Base-by-base conservation (phyloP, 2,329 filamentous ascomycete genomes). In the Pestalotiopsis sp. region DNA sequence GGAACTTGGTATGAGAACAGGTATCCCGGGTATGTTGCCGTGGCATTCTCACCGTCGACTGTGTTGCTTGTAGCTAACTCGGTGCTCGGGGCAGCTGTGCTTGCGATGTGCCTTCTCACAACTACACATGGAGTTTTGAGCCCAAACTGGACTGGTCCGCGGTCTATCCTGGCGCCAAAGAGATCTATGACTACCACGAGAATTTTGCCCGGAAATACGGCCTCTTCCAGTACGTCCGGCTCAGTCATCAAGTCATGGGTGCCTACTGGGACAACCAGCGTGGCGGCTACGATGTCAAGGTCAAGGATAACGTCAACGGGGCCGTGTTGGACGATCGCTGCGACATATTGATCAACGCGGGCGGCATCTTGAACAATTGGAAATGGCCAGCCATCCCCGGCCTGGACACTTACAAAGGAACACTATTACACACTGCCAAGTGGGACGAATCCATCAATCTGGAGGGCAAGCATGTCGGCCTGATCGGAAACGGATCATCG, bases 1-100 rank as follows among this genome's bases (percentile, higher is more conserved):
- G 85, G 85, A 4, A 87, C 85, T 7, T 66, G 85, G 85, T 84
- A 76, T 57, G 85, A 87, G 73, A 87, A 87, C 74, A 77, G 78
- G 67, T 83, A 83, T 68, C 80, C 81, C 5, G 81, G 81, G 73
- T 82, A 73, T 13, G 74, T 61, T 11, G 9, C 27, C 6, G 23
- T n/a, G 56, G 20, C 23, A 25, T 25, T 59, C 17, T 20, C 25
- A 13, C 45, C 20, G 5, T 17, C 13, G 11, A 52, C 14, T 20
- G 4, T 59, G 11, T n/a, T 20, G 7, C 12, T 17, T 17, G 27
- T 17, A 31, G 31, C 59, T 62, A 36, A 62, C 27, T 17, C 7
- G 14, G 9, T 14, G 17, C 17, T 36, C 17, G 20, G 17, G 45
- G 57, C 60, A 78, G 77, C 56, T 84, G 83, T 73, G 83, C 82